Base-by-base conservation (phyloP, 768 basidiomycete genomes). In the Dictyophora rubrovolvata region DNA sequence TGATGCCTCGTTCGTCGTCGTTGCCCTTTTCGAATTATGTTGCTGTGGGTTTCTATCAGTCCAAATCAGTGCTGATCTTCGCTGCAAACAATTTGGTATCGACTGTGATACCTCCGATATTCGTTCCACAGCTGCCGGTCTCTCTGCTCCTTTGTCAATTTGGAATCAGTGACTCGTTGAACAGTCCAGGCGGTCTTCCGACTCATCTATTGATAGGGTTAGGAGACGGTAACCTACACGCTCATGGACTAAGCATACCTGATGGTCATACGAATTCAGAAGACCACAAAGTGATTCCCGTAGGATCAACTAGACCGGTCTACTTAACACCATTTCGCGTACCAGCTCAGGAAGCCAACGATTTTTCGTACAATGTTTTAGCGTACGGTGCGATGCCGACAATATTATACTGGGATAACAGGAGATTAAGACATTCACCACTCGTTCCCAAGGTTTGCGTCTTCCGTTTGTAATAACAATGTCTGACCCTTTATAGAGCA, bases 21-120 rank as follows among this genome's bases (percentile, higher is more conserved):
- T 77, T 77, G 62, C 66, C 70, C 34, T 83, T 74, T 56, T 69
- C 87, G 0, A 69, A 69, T 10, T 63, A 78, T 55, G 69, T 87
- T 23, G 80, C 78, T 0, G 82, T 87, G n/a, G 81, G 84, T 0
- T 88, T 88, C 64, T 95, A 93, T 91, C 78, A 77, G 20, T 78
- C 79, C 2, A 86, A 85, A 63, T 64, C 69, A 8, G 76, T 93
- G 46, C 77, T 83, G 64, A 70, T 93, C 35, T 72, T 88, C 8
- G 48, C 53, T 9, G 60, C 60, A 17, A 52, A 61, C 7, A 64
- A 64, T 49, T 61, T 73, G 22, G 60, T 58, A 33, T 63, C 62
- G 9, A n/a, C 50, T n/a, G 59, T 76, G 1, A 75, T 71, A 61
- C 71, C 63, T 69, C 67, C 73, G 71, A 9, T 68, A 62, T 22